These are phyloP conservation scores for Botryotinia narcissicola DNA, from an alignment of 2,329 filamentous ascomycete species.

Conservation along the genomic window DNA sequence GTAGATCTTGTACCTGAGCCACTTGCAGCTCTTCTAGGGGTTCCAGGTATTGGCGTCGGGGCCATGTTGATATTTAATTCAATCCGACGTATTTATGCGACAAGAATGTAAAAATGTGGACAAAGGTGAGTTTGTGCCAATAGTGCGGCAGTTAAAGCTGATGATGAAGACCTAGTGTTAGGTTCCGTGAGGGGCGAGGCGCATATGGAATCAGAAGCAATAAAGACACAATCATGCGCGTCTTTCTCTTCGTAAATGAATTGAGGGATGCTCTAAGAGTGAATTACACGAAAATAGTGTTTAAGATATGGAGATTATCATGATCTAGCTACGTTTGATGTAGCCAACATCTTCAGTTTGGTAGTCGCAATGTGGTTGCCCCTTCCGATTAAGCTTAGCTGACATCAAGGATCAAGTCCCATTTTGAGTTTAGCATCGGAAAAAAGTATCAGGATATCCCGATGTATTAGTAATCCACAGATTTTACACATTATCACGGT, in stretches of 20 bases:
- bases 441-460: not conserved
- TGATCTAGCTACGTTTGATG: not conserved
- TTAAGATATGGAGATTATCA: not conserved
- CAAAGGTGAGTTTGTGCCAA: slow-evolving; percentile 17
- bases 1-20: slow-evolving; percentile 21
- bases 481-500: not conserved
- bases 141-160: slow-evolving; percentile 12
- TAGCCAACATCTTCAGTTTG: slow-evolving; percentile 17
- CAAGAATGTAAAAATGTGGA: slow-evolving; percentile 11
- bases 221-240: slow-evolving; percentile 20
- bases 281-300: slow-evolving; percentile 12
- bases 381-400: slow-evolving; percentile 16
- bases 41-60: slow-evolving; percentile 19
- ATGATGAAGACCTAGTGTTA: not conserved
- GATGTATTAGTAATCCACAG: not conserved
- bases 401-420: not conserved
- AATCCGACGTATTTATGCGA: slow-evolving; percentile 12
- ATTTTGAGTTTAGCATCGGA: slow-evolving; percentile 8
- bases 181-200: slow-evolving; percentile 20
- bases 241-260: not conserved
- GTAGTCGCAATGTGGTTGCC: slow-evolving; percentile 21
- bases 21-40: slow-evolving; percentile 20
- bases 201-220: slow-evolving; percentile 13
- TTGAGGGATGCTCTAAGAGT: not conserved
- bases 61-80: slow-evolving; percentile 17